Evolutionary conservation across 768 basidiomycete species (phyloP), one percentile per base, ranked within the genome.

Genomic region (Mycena alexandri): DNA sequence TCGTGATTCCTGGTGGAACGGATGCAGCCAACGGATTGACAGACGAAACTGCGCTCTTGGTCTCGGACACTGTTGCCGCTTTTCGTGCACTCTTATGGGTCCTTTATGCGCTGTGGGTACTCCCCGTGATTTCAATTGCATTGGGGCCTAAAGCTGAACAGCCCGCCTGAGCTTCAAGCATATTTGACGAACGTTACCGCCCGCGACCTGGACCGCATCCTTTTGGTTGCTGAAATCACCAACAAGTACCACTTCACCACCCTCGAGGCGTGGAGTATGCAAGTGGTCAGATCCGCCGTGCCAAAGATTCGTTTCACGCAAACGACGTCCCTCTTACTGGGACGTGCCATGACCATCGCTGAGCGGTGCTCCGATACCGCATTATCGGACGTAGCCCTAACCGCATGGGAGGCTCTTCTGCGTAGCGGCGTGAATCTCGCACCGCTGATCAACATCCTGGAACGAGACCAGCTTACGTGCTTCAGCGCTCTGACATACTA

Each of bases 161-260:
- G 38, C 2, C 38, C 38, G 14, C 38, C 38, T 14, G 38, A 38
- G 38, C 38, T 38, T 10, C 38, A 38, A 38, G 38, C 38, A 14
- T 38, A 38, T 38, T 9, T 38, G 10, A 38, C 38, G 38, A 38
- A 38, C 38, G 38, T 14, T 38, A 38, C 38, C 38, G 38, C 14
- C 38, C 11, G 10, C 34, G 51, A 52, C 19, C 29, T 52, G n/a
- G 19, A 52, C 5, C 51, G 12, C 16, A 29, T 52, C 16, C 25
- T 52, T 17, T 33, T 14, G 13, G 54, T 56, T 7, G 54, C 54
- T 6, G 54, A 56, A 25, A 56, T 43, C n/a, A 56, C 54, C 42
- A 56, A 56, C 41, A 56, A 56, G 24, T 56, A 56, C 42, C 41
- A 56, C 12, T 56, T 56, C n/a, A 56, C 54, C 14, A 42, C 54